Evolutionary conservation across 2,329 filamentous ascomycete genomes (phyloP), one percentile per base, ranked within the genome.

Genomic region (Pseudogymnoascus sp.): DNA sequence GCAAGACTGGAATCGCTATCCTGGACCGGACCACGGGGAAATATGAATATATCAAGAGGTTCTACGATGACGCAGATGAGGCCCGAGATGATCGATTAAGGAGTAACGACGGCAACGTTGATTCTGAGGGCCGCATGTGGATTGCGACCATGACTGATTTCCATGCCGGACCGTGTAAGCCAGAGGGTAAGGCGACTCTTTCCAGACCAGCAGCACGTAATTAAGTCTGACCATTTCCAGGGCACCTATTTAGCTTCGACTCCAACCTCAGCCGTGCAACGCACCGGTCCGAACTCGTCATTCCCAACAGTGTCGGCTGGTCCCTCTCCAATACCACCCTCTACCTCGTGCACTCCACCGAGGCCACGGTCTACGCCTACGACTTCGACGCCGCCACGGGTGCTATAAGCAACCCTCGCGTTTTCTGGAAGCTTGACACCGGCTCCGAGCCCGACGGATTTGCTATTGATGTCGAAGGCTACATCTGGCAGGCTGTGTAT

Each of bases 401-500:
- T 35, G 75, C 75, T n/a, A 78, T 90, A 60, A 81, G 80, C 62
- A 87, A 89, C 73, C 81, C 84, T 69, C 84, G 88, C 61, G 77
- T 87, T 37, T 91, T 91, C 75, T 72, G 47, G 59, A 60, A 38
- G n/a, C 38, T 60, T 93, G 79, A 82, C 3, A 82, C 82, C 1
- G 73, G 80, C 25, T 86, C 87, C 57, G 83, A 84, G 64, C 91
- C 91, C 1, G 92, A 97, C 73, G 92, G 92, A 2, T 92, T 93
- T 74, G 86, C 87, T 64, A 82, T 95, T 69, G 92, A 97, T 70
- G 82, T 81, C 43, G 84, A 95, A 60, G 91, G 91, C n/a, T 87
- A 88, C 75, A 80, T 96, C 69, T 97, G 93, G 92, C 86, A 89
- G 64, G 89, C 90, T 6, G 79, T 94, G n/a, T 94, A 90, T 70